phyloP scores from a whole-genome alignment of 2,329 filamentous ascomycete genomes.

The Periconia macrospinosa region DNA sequence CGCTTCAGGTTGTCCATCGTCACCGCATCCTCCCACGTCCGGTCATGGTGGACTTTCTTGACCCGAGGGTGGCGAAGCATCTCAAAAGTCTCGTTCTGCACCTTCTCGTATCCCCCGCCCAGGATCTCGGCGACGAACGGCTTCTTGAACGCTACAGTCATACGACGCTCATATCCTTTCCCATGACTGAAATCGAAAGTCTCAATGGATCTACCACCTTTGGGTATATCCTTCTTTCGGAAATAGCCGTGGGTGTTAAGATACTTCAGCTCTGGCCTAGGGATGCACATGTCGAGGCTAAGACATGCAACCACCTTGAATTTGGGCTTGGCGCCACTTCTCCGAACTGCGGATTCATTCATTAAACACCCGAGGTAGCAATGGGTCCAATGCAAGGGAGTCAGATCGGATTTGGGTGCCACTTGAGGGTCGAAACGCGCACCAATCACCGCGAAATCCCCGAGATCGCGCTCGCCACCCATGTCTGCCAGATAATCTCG shows the following conservation, averaged over 20 bases:
- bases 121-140: conserved; percentile 80
- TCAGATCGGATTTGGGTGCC: conserved; percentile 58
- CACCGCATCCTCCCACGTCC: conserved; percentile 68
- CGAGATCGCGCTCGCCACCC: conserved; percentile 66
- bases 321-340: conserved; percentile 55
- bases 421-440: conserved; percentile 69
- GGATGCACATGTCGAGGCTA: conserved; percentile 51
- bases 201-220: conserved; percentile 18
- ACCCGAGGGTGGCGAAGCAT: conserved; percentile 76
- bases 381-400: conserved; percentile 70
- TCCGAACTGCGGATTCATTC: conserved; percentile 64
- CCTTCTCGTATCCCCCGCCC: conserved; percentile 78
- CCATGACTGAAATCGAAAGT: conserved; percentile 26
- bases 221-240: conserved; percentile 27
- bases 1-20: conserved; percentile 71
- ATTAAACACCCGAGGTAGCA: conserved; percentile 78
- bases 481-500: conserved; percentile 82
- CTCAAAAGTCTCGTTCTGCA: conserved; percentile 69
- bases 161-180: conserved; percentile 23
- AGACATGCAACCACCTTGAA: conserved; percentile 67
- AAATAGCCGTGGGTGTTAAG: conserved; percentile 48
- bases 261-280: conserved; percentile 46
- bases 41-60: conserved; percentile 76
- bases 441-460: conserved; percentile 80
- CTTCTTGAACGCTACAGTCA: conserved; percentile 62